Evolutionary conservation across 164 flowering plant species (phyloP).

Genomic region (Aristolochia californica): DNA sequence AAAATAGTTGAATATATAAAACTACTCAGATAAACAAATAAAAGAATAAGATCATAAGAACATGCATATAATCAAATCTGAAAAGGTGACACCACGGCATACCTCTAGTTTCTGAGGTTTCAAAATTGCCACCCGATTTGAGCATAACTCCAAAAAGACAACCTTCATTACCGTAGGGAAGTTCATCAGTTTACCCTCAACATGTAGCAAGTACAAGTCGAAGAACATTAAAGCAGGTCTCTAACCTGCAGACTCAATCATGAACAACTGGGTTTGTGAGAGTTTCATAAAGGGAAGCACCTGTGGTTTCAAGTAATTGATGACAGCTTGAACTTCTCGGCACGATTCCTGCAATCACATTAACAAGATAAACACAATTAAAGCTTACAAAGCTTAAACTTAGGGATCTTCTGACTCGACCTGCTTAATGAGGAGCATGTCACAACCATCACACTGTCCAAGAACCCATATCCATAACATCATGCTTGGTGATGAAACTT

Average conservation of each 20-base stretch:
- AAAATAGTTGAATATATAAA: too few relatives aligned
- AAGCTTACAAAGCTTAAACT: neutral
- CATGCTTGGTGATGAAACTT: too few relatives aligned
- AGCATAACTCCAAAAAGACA: slow-evolving; percentile 84
- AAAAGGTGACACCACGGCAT: neutral
- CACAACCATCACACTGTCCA: neutral
- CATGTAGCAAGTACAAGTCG: neutral
- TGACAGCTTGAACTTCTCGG: slow-evolving; percentile 73
- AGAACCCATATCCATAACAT: too few relatives aligned
- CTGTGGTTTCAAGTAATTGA: slow-evolving; percentile 78
- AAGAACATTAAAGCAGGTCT: slow-evolving; percentile 25
- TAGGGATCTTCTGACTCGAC: neutral
- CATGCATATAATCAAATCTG: too few relatives aligned
- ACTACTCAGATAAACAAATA: too few relatives aligned
- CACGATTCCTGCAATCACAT: slow-evolving; percentile 72
- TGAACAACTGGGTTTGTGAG: slow-evolving; percentile 16
- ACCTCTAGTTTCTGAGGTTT: slow-evolving; percentile 64
- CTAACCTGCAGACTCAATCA: slow-evolving; percentile 22
- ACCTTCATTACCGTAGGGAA: slow-evolving; percentile 26
- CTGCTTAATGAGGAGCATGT: neutral
- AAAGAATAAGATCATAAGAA: too few relatives aligned
- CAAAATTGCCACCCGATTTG: slow-evolving; percentile 58
- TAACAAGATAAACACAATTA: slow-evolving; percentile 6
- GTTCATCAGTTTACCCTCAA: neutral
- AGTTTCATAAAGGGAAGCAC: slow-evolving; percentile 42